phyloP scores from a whole-genome alignment of 2,329 filamentous ascomycete species.

The Sporothrix schenckii region DNA sequence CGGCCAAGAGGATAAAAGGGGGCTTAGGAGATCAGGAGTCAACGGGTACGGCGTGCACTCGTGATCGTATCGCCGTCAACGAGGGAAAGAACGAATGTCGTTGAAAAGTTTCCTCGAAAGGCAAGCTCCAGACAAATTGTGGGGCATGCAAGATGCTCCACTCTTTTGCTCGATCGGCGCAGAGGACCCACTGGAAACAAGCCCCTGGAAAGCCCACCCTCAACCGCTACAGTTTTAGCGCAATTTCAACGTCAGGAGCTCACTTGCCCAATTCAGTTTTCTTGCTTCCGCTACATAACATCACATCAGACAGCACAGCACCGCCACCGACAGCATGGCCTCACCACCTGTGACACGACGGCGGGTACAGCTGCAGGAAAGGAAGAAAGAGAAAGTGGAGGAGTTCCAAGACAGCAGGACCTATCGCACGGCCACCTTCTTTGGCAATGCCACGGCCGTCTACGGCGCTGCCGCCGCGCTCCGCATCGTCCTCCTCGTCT shows the following conservation, averaged over 20 bases:
- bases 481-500: constrained; percentile 74
- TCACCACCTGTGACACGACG: constrained; percentile 19
- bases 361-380: background rate
- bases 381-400: too few relatives aligned
- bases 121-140: background rate
- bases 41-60: too few relatives aligned
- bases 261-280: background rate
- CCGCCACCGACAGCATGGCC: constrained; percentile 5
- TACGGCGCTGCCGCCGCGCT: constrained; percentile 64
- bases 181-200: background rate
- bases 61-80: too few relatives aligned
- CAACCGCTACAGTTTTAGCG: constrained; percentile 10
- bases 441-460: constrained; percentile 52
- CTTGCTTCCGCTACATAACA: background rate
- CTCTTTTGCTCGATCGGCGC: constrained; percentile 1
- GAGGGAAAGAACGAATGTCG: constrained; percentile 15
- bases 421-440: constrained; percentile 39
- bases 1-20: background rate
- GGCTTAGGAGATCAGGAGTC: background rate
- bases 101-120: constrained; percentile 13
- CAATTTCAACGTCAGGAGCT: background rate
- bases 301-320: background rate
- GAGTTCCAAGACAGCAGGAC: background rate
- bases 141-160: background rate
- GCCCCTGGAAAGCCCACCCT: background rate